A percentile compares a stretch with the other conserved stretches of the same genome.
phyloP scores from a whole-genome alignment of 306 rosid genomes.

The Oxytropis ochrocephala region DNA sequence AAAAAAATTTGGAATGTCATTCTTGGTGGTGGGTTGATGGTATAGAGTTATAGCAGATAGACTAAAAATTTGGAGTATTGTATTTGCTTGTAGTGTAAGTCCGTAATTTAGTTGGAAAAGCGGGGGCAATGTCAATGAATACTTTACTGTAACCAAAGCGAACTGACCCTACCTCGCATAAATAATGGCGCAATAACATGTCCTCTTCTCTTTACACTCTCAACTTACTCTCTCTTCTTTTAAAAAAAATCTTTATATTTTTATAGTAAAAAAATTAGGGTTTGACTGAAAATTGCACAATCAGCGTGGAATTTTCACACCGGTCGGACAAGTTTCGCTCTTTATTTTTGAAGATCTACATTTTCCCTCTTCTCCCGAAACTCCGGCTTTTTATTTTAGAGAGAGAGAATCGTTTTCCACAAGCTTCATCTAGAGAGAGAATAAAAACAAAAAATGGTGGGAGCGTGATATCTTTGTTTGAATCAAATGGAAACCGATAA shows the following conservation, averaged over 20 bases:
- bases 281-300: constrained; percentile 49
- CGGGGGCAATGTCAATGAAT: background rate
- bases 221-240: constrained; percentile 2
- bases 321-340: constrained; percentile 52
- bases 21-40: too few species aligned
- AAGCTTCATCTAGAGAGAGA: constrained; percentile 13
- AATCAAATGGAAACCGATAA: constrained; percentile 35
- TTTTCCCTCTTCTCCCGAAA: constrained; percentile 21
- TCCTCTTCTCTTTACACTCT: background rate
- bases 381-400: constrained; percentile 37
- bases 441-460: background rate
- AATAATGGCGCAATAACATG: background rate
- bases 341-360: constrained; percentile 34
- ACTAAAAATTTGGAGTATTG: too few species aligned
- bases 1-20: too few species aligned
- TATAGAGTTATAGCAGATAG: too few species aligned
- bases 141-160: constrained; percentile 1
- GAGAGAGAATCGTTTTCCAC: constrained; percentile 29
- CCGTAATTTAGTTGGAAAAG: background rate
- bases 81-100: background rate
- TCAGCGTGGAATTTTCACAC: constrained; percentile 50
- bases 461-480: constrained; percentile 17
- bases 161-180: constrained; percentile 14
- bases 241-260: background rate
- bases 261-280: constrained; percentile 40